Evolutionary conservation across 352 stramenopile species (phyloP).

Genomic region (Aphanomyces stellatus): DNA sequence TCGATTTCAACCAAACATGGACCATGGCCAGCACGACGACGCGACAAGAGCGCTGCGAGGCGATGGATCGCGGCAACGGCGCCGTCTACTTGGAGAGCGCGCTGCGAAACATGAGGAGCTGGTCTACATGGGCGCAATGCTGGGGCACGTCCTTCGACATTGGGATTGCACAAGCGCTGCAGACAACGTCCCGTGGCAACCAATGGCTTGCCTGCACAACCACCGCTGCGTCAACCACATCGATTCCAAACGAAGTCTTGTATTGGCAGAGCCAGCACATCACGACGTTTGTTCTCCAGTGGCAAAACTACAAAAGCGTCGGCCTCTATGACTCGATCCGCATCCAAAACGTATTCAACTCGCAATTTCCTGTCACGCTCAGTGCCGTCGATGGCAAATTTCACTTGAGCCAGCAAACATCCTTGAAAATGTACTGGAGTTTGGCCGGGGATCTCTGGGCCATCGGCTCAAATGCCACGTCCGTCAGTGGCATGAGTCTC

Average conservation of each 20-base stretch:
- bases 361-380: not conserved
- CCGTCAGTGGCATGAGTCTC: not conserved
- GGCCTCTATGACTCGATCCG: not conserved
- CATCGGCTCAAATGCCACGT: not conserved
- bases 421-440: slow-evolving; percentile 12
- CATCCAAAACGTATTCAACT: not conserved
- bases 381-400: not conserved
- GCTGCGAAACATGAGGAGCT: not conserved
- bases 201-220: not conserved
- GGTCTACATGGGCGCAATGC: not conserved
- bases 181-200: not conserved
- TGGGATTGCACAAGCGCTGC: not conserved
- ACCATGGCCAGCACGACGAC: not conserved
- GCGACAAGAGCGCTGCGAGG: slow-evolving; percentile 3
- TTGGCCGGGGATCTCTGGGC: slow-evolving; percentile 15
- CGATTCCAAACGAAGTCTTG: not conserved
- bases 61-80: not conserved
- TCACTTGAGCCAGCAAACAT: slow-evolving; percentile 2
- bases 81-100: slow-evolving; percentile 3
- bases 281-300: not conserved
- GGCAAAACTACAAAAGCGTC: slow-evolving; percentile 1
- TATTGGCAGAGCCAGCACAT: slow-evolving; percentile 6
- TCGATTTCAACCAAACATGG: not conserved
- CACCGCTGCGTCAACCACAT: not conserved
- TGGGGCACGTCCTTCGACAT: slow-evolving; percentile 9